These are phyloP conservation scores for Drechslerella stenobrocha DNA, from an alignment of 2,329 filamentous ascomycete species.

Conservation along the genomic window DNA sequence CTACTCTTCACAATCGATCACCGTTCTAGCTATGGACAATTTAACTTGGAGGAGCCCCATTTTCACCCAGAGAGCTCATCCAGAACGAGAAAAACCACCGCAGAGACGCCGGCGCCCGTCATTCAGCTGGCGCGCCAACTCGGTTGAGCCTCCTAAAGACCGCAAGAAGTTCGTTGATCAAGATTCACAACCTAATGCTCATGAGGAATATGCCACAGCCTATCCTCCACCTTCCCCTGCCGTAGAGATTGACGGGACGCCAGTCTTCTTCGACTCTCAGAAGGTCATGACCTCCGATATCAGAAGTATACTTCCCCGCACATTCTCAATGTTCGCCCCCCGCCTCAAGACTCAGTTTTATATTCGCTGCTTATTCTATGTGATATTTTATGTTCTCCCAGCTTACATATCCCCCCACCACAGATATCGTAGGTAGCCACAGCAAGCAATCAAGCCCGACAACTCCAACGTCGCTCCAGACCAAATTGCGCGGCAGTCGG, in stretches of 20 bases:
- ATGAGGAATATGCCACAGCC: slow-evolving; percentile 22
- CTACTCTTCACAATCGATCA: slow-evolving; percentile 19
- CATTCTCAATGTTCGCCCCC: slow-evolving; percentile 24
- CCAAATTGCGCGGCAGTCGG: slow-evolving; percentile 18
- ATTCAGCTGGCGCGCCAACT: slow-evolving; percentile 23
- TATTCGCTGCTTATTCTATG: background rate
- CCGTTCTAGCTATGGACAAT: slow-evolving; percentile 32
- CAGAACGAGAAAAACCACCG: slow-evolving; percentile 38
- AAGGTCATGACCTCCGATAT: slow-evolving; percentile 42
- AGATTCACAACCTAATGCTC: slow-evolving; percentile 26
- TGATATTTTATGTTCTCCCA: too few relatives aligned
- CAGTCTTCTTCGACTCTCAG: slow-evolving; percentile 33
- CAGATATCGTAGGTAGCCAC: slow-evolving; percentile 36
- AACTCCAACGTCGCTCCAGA: slow-evolving; percentile 30
- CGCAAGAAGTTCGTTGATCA: slow-evolving; percentile 32
- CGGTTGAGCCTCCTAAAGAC: slow-evolving; percentile 31
- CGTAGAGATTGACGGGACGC: slow-evolving; percentile 38
- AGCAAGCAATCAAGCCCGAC: slow-evolving; percentile 35
- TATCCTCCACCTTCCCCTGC: slow-evolving; percentile 12
- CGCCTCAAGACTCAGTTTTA: background rate
- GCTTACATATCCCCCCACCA: too few relatives aligned
- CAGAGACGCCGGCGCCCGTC: slow-evolving; percentile 29
- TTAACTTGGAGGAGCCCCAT: slow-evolving; percentile 44
- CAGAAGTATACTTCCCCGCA: slow-evolving; percentile 44
- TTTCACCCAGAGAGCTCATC: slow-evolving; percentile 36